These are phyloP conservation scores for Calonectria leucothoes DNA, from an alignment of 2,329 filamentous ascomycete species.

Conservation along the genomic window DNA sequence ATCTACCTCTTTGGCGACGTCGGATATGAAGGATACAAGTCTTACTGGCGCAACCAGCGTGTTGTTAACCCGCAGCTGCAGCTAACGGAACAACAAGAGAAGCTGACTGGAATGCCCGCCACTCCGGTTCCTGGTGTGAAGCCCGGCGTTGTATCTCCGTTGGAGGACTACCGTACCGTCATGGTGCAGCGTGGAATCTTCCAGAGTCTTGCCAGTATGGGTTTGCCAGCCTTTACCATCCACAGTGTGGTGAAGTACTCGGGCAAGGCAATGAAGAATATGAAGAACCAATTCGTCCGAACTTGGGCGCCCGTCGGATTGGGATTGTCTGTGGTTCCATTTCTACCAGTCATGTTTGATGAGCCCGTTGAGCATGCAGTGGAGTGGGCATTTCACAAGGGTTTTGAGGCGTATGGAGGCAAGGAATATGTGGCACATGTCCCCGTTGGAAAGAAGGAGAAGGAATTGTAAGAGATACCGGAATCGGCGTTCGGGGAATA, in stretches of 20 bases:
- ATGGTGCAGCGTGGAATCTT: slow-evolving; percentile 94
- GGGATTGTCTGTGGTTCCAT: slow-evolving; percentile 81
- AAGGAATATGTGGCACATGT: slow-evolving; percentile 65
- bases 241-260: slow-evolving; percentile 93
- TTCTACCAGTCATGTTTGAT: slow-evolving; percentile 87
- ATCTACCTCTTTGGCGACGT: slow-evolving; percentile 93
- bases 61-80: slow-evolving; percentile 75
- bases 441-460: slow-evolving; percentile 62
- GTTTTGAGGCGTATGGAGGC: slow-evolving; percentile 79
- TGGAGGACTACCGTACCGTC: slow-evolving; percentile 91
- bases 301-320: slow-evolving; percentile 94
- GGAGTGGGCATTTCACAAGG: slow-evolving; percentile 89
- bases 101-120: slow-evolving; percentile 57
- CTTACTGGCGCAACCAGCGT: slow-evolving; percentile 87
- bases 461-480: slow-evolving; percentile 52
- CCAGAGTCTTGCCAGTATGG: slow-evolving; percentile 93
- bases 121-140: slow-evolving; percentile 43
- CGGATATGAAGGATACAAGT: slow-evolving; percentile 92
- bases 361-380: slow-evolving; percentile 92
- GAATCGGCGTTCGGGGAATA: slow-evolving; percentile 26
- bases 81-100: slow-evolving; percentile 61
- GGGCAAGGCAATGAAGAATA: slow-evolving; percentile 84
- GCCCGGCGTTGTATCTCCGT: slow-evolving; percentile 67
- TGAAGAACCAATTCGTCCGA: slow-evolving; percentile 79
- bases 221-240: slow-evolving; percentile 91